Base-by-base conservation (phyloP, 257 asterid species). In the Nicotiana attenuata region DNA sequence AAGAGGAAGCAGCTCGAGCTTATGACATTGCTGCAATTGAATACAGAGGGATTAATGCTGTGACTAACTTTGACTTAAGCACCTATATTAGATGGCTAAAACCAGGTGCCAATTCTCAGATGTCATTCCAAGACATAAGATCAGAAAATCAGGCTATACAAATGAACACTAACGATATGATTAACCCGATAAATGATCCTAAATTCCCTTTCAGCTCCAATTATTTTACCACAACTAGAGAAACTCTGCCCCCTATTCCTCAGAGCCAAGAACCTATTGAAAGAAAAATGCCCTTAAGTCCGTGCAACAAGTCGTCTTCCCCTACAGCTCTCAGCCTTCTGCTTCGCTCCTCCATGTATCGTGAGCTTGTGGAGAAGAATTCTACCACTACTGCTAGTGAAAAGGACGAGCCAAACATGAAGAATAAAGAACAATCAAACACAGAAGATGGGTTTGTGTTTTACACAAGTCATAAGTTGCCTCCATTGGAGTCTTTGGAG, bases 1-100 rank as follows among this genome's bases (percentile, higher is more conserved):
- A 93, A 87, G 95, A 93, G 85, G 97, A 91, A 85, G 97, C 93
- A 16, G 96, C 96, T 10, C 86, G 91, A 22, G 96, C 94, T 4
- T 91, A 91, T 80, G 97, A 93, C 22, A 83, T 93, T 41, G 96
- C 97, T 53, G 97, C 97, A 65, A 90, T 91, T 57, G 97, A 93
- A 75, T 93, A 89, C 78, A 87, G 94, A 86, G 96, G 94, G 76
- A 89, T 85, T 78, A 88, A 93, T 71, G 93, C 93, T 52, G 93
- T 91, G 13, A 93, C 97, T 26, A 90, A 91, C 85, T 91, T 93
- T 33, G 97, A 92, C 45, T 67, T 90, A 65, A 89, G 88, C 89
- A 82, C 92, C 24, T 93, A 91, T 76, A 87, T 93, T 3, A 89
- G 88, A 84, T 88, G 94, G 95, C 83, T 91, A 57, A 89, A 84